phyloP scores from a whole-genome alignment of 2,329 filamentous ascomycete species.

The Pyricularia sp. region DNA sequence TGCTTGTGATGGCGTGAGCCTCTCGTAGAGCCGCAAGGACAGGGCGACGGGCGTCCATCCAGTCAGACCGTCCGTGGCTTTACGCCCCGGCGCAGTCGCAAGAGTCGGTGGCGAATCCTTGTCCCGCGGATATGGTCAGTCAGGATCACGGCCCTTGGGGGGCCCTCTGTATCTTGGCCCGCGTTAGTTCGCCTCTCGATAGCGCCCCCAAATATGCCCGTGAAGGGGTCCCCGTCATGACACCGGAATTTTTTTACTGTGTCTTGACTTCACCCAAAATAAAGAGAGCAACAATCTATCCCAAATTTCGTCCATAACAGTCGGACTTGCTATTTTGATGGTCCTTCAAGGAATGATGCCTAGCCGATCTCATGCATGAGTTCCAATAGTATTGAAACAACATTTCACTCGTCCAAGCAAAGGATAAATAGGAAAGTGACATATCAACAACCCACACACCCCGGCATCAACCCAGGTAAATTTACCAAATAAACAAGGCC shows the following conservation, averaged over 20 bases:
- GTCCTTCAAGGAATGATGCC: neutral
- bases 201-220: neutral
- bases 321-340: neutral
- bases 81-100: neutral
- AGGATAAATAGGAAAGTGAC: neutral
- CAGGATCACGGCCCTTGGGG: neutral
- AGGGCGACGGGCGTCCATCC: neutral
- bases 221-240: neutral
- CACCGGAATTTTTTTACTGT: neutral
- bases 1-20: neutral
- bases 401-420: neutral
- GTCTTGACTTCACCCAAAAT: neutral
- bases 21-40: neutral
- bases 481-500: neutral
- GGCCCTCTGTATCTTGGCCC: neutral
- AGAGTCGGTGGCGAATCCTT: neutral
- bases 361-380: neutral
- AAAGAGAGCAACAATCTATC: neutral
- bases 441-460: neutral
- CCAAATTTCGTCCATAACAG: too few species aligned
- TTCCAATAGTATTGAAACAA: neutral
- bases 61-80: neutral
- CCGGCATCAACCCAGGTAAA: too few species aligned
- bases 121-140: neutral
- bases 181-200: neutral